Conservation (phyloP, 495 filamentous ascomycete genomes). For the Thozetella sp. region DNA sequence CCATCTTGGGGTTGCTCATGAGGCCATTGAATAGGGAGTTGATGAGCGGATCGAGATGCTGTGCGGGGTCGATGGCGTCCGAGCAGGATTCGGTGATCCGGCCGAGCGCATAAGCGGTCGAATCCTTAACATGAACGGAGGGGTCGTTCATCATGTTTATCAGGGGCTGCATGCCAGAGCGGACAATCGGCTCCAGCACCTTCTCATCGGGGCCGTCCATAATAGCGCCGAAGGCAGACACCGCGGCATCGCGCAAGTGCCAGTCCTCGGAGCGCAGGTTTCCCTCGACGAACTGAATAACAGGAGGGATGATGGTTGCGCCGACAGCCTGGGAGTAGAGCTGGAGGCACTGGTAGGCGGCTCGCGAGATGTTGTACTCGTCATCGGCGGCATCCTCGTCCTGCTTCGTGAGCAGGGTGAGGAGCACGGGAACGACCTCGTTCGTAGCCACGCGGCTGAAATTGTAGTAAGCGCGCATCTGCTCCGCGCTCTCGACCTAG, state of each 20-base stretch:
- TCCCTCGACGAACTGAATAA: conserved; percentile 86
- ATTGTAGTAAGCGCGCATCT: conserved; percentile 87
- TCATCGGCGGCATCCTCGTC: conserved; percentile 96
- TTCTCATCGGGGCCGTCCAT: conserved; percentile 97
- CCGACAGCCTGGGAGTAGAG: conserved; percentile 92
- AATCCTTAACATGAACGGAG: conserved; percentile 89
- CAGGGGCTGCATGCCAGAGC: conserved; percentile 87
- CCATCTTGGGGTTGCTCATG: conserved; percentile 93
- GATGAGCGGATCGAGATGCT: conserved; percentile 82
- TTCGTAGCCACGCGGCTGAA: conserved; percentile 86
- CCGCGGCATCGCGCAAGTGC: conserved; percentile 91
- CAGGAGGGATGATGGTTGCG: conserved; percentile 75
- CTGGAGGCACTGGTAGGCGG: conserved; percentile 94
- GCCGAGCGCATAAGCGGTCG: conserved; percentile 94
- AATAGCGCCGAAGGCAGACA: conserved; percentile 97
- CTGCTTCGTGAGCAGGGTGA: conserved; percentile 89
- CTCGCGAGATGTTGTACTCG: conserved; percentile 94
- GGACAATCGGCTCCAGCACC: conserved; percentile 85
- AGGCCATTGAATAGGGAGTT: conserved; percentile 87
- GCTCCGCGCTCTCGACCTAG: conserved; percentile 71
- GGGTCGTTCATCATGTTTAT: conserved; percentile 95
- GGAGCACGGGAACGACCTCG: conserved; percentile 90
- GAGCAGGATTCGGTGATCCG: conserved; percentile 92
- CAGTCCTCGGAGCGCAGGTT: conserved; percentile 90
- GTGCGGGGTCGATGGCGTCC: conserved; percentile 79